Conservation (phyloP, 164 flowering plant species). For the Stephania yunnanensis region DNA sequence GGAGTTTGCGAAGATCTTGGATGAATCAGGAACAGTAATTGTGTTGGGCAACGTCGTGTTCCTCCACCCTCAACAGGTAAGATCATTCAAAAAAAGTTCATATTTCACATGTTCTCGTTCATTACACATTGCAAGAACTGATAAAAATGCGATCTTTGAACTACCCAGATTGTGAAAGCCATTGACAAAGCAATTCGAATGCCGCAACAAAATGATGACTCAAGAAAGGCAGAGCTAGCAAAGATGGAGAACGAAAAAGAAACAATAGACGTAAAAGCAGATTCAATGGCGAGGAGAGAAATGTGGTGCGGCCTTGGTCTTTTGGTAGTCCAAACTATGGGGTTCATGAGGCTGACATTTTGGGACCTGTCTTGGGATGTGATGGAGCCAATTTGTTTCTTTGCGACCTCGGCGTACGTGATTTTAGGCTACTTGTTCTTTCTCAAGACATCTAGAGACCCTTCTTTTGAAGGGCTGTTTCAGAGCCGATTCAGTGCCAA, state of each 20-base stretch:
- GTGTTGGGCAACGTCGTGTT: conserved; percentile 55
- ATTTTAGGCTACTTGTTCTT: conserved; percentile 42
- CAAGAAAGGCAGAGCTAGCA: conserved; percentile 33
- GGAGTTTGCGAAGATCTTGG: conserved; percentile 46
- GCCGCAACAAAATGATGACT: conserved; percentile 17
- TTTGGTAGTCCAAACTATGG: conserved; percentile 34
- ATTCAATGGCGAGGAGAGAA: conserved; percentile 26
- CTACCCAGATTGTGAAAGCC: conserved; percentile 39
- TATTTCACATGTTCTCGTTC: too few relatives aligned
- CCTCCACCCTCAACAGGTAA: conserved; percentile 70
- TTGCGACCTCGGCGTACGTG: conserved; percentile 38
- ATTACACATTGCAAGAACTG: too few relatives aligned
- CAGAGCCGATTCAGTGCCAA: conserved; percentile 30
- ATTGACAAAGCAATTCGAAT: conserved; percentile 23
- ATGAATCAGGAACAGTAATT: conserved; percentile 59
- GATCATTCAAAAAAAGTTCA: neutral
- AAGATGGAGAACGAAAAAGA: conserved; percentile 32
- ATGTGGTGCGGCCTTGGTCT: conserved; percentile 45
- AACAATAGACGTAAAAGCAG: conserved; percentile 33
- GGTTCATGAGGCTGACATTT: conserved; percentile 53
- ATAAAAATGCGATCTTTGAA: too few relatives aligned
- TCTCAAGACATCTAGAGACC: conserved; percentile 46
- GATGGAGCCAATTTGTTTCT: conserved; percentile 62
- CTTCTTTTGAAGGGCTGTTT: conserved; percentile 44
- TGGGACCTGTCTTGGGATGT: conserved; percentile 62